Evolutionary conservation across 2,329 filamentous ascomycete species (phyloP).

Genomic region (Fonsecaea nubica): DNA sequence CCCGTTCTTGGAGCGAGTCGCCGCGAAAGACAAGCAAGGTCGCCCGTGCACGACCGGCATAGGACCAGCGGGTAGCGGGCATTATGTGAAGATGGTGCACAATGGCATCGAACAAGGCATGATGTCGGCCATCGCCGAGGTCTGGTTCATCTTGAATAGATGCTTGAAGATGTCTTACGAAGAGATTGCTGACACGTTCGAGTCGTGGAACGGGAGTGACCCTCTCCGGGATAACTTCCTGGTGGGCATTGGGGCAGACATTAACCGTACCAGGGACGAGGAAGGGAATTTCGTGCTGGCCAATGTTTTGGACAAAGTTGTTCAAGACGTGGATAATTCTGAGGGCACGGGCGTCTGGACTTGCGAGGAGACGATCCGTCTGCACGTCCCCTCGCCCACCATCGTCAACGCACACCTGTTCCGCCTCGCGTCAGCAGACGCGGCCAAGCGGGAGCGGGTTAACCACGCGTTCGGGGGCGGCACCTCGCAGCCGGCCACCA

Average conservation of each 20-base stretch:
- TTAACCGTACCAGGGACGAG: conserved; percentile 56
- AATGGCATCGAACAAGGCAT: conserved; percentile 77
- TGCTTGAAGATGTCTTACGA: conserved; percentile 65
- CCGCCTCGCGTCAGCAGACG: conserved; percentile 68
- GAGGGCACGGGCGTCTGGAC: conserved; percentile 74
- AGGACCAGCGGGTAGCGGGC: conserved; percentile 68
- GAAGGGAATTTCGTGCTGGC: conserved; percentile 62
- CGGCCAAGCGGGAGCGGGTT: conserved; percentile 60
- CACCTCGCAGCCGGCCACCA: conserved; percentile 35
- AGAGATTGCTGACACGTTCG: conserved; percentile 66
- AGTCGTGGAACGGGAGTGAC: conserved; percentile 65
- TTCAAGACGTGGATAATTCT: conserved; percentile 70
- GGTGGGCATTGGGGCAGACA: conserved; percentile 67
- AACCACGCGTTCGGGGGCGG: conserved; percentile 40
- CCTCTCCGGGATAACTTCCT: conserved; percentile 61
- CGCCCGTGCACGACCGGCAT: conserved; percentile 66
- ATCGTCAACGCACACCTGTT: conserved; percentile 69
- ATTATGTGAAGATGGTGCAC: conserved; percentile 79
- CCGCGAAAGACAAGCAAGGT: conserved; percentile 66
- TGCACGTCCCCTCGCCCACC: conserved; percentile 70
- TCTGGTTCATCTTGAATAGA: conserved; percentile 67
- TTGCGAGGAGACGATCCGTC: conserved; percentile 64
- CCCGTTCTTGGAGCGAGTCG: conserved; percentile 66
- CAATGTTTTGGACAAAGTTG: conserved; percentile 71
- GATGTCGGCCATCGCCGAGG: conserved; percentile 69